Conservation (phyloP, 768 basidiomycete species). For the Termitomyces sp. region DNA sequence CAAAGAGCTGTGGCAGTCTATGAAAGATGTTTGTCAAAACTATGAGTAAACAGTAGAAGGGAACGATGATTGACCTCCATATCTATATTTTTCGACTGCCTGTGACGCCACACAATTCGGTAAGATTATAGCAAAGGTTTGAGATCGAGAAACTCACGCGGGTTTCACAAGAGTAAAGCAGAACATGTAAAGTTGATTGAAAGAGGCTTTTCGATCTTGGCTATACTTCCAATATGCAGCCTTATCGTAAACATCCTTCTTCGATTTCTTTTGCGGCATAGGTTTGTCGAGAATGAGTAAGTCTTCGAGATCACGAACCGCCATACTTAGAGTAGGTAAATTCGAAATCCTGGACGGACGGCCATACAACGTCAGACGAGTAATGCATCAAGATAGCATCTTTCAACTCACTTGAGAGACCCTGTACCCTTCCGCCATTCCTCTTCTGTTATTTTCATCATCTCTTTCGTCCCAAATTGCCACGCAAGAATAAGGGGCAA, state of each 20-base stretch:
- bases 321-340: constrained; percentile 42
- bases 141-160: constrained; percentile 45
- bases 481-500: constrained; percentile 73
- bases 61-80: constrained; percentile 58
- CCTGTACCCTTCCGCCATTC: constrained; percentile 67
- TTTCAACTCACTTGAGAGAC: constrained; percentile 31
- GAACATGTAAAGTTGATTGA: constrained; percentile 65
- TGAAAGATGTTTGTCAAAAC: neutral
- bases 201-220: constrained; percentile 46
- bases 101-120: constrained; percentile 21
- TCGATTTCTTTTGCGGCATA: constrained; percentile 31
- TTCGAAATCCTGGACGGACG: constrained; percentile 36
- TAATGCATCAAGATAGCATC: neutral
- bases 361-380: neutral
- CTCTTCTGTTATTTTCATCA: constrained; percentile 65
- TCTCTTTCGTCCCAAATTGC: constrained; percentile 67
- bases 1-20: constrained; percentile 74
- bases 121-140: neutral
- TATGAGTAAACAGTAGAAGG: neutral
- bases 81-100: constrained; percentile 73
- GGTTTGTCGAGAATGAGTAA: constrained; percentile 54
- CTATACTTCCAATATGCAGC: constrained; percentile 48
- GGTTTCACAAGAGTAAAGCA: constrained; percentile 71
- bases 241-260: constrained; percentile 57
- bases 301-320: constrained; percentile 59